Evolutionary conservation across 306 rosid species (phyloP).

Genomic region (Cucumis hystrix): DNA sequence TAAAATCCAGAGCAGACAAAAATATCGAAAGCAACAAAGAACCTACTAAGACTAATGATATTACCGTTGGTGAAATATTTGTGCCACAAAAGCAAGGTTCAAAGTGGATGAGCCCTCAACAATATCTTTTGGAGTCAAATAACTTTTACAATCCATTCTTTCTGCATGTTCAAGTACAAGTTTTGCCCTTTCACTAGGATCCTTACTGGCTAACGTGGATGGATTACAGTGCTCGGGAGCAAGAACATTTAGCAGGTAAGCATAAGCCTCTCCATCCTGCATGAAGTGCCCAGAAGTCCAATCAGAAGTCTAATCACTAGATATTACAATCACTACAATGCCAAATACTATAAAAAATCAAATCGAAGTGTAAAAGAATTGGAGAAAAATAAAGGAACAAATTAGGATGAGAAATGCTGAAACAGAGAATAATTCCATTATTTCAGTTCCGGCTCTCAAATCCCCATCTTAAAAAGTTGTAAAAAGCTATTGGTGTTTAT

Average conservation of each 20-base stretch:
- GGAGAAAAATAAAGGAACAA: neutral
- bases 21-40: neutral
- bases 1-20: neutral
- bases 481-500: neutral
- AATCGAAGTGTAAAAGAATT: neutral
- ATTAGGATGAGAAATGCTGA: neutral
- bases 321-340: neutral
- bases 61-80: slow-evolving; percentile 84
- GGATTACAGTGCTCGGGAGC: slow-evolving; percentile 85
- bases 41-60: neutral
- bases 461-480: neutral
- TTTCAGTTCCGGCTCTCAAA: neutral
- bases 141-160: slow-evolving; percentile 88
- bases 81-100: slow-evolving; percentile 92
- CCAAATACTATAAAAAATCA: neutral
- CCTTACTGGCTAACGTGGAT: slow-evolving; percentile 62
- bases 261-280: slow-evolving; percentile 93
- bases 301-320: neutral
- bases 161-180: slow-evolving; percentile 92
- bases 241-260: slow-evolving; percentile 87
- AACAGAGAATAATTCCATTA: neutral
- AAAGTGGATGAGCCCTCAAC: slow-evolving; percentile 76
- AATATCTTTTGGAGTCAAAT: slow-evolving; percentile 65
- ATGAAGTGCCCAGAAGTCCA: neutral
- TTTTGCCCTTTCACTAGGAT: slow-evolving; percentile 54